These are phyloP conservation scores for Coemansia sp. DNA, from an alignment of 192 early-diverging fungal genomes.

Conservation along the genomic window DNA sequence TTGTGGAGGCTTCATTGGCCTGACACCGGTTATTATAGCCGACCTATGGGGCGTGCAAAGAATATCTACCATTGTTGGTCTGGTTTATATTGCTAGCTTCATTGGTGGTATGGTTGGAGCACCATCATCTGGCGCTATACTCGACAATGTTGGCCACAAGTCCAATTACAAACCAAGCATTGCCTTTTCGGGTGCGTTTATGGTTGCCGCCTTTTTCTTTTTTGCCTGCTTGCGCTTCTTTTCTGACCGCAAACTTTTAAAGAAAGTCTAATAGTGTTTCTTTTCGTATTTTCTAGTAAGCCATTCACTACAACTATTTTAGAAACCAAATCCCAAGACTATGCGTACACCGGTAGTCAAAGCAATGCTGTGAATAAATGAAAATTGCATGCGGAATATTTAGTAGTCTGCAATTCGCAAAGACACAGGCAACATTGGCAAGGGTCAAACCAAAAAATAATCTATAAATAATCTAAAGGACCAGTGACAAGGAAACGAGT, in stretches of 20 bases:
- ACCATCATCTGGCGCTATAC: conserved; percentile 50
- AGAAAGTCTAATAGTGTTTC: conserved; percentile 17
- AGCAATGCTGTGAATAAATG: too few relatives aligned
- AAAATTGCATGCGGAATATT: too few relatives aligned
- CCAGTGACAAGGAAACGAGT: too few relatives aligned
- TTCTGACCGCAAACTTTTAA: conserved; percentile 3
- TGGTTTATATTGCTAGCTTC: conserved; percentile 53
- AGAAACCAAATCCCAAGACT: too few relatives aligned
- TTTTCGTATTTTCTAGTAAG: conserved; percentile 61
- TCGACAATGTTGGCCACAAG: conserved; percentile 48
- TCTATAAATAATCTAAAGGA: too few relatives aligned
- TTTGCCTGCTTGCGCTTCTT: conserved; percentile 17
- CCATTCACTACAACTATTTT: conserved; percentile 61
- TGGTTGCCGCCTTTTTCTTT: conserved; percentile 23
- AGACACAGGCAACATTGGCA: too few relatives aligned
- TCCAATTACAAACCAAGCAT: conserved; percentile 34
- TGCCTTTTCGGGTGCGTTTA: conserved; percentile 43
- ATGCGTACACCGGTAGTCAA: too few relatives aligned
- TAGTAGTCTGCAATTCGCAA: too few relatives aligned
- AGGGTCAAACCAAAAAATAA: too few relatives aligned
- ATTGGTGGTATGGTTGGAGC: conserved; percentile 51
- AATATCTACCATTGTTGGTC: conserved; percentile 54
- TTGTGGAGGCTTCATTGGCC: conserved; percentile 54
- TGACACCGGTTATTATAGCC: conserved; percentile 54
- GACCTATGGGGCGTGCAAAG: conserved; percentile 55